Conservation (phyloP, 2,329 filamentous ascomycete species). For the Hypocrella siamensis region DNA sequence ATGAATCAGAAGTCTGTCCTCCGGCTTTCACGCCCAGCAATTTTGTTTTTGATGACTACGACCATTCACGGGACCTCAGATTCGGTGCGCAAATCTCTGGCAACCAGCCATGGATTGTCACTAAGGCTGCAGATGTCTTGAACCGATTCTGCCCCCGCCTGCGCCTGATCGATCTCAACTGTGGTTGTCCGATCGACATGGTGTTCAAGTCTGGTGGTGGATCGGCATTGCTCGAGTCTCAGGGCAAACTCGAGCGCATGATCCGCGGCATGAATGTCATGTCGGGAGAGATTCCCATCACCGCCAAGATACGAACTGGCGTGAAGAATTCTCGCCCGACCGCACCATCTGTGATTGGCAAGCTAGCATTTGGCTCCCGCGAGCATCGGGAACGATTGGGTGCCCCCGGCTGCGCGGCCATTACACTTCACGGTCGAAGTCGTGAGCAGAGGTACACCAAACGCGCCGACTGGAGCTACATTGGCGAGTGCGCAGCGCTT, state of each 20-base stretch:
- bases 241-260: slow-evolving; percentile 83
- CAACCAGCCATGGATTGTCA: slow-evolving; percentile 78
- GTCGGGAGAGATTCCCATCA: slow-evolving; percentile 80
- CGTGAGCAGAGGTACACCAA: slow-evolving; percentile 89
- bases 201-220: slow-evolving; percentile 80
- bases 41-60: slow-evolving; percentile 57
- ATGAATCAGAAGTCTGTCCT: slow-evolving; percentile 63
- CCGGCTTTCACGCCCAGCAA: slow-evolving; percentile 45
- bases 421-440: slow-evolving; percentile 86
- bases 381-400: slow-evolving; percentile 57
- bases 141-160: slow-evolving; percentile 65
- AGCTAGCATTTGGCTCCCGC: slow-evolving; percentile 63
- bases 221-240: slow-evolving; percentile 79
- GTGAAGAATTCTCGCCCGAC: slow-evolving; percentile 67
- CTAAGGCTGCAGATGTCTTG: slow-evolving; percentile 76
- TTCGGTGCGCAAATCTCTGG: slow-evolving; percentile 90
- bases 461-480: slow-evolving; percentile 89
- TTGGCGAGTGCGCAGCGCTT: slow-evolving; percentile 73
- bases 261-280: slow-evolving; percentile 91
- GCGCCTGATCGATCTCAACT: slow-evolving; percentile 88
- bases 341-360: slow-evolving; percentile 66
- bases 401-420: slow-evolving; percentile 76
- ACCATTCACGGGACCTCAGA: slow-evolving; percentile 67
- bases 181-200: slow-evolving; percentile 91
- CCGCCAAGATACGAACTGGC: slow-evolving; percentile 87